These are phyloP conservation scores for Schizothecium vesticola DNA, from an alignment of 495 filamentous ascomycete species.

Conservation along the genomic window DNA sequence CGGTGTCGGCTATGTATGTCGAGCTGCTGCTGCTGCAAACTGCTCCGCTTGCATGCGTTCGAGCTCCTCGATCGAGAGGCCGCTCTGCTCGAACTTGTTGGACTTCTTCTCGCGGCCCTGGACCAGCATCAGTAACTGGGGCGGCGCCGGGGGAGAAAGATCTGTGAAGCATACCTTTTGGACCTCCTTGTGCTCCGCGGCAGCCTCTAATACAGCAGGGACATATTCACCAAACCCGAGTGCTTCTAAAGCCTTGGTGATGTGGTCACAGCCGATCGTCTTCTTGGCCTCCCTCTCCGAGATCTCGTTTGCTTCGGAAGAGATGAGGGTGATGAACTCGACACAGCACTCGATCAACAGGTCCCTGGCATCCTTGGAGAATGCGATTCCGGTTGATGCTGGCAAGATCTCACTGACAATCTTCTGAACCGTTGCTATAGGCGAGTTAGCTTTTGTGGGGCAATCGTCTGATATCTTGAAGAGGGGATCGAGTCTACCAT, in stretches of 20 bases:
- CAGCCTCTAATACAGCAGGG: slow-evolving; percentile 75
- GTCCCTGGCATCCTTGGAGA: slow-evolving; percentile 91
- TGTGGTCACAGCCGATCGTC: slow-evolving; percentile 95
- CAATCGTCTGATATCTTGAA: background rate
- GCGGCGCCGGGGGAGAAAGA: background rate
- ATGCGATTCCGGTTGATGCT: slow-evolving; percentile 55
- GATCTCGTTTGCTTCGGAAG: slow-evolving; percentile 96
- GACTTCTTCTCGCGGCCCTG: slow-evolving; percentile 94
- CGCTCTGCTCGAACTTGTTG: slow-evolving; percentile 92
- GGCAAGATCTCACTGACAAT: slow-evolving; percentile 93
- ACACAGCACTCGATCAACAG: slow-evolving; percentile 97
- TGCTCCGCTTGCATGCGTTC: slow-evolving; percentile 83
- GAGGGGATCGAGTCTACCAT: slow-evolving; percentile 17
- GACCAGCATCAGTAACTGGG: background rate
- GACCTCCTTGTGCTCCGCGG: slow-evolving; percentile 85
- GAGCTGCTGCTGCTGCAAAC: slow-evolving; percentile 66
- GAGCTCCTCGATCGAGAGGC: slow-evolving; percentile 82
- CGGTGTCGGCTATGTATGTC: slow-evolving; percentile 34
- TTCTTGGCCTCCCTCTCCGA: slow-evolving; percentile 98
- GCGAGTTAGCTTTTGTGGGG: slow-evolving; percentile 6
- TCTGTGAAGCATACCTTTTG: slow-evolving; percentile 61
- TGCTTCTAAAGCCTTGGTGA: slow-evolving; percentile 83
- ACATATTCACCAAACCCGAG: slow-evolving; percentile 91
- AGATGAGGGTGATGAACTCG: slow-evolving; percentile 96
- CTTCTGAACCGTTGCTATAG: slow-evolving; percentile 88